These are phyloP conservation scores for Andrographis paniculata DNA, from an alignment of 305 asterid genomes.

Conservation along the genomic window DNA sequence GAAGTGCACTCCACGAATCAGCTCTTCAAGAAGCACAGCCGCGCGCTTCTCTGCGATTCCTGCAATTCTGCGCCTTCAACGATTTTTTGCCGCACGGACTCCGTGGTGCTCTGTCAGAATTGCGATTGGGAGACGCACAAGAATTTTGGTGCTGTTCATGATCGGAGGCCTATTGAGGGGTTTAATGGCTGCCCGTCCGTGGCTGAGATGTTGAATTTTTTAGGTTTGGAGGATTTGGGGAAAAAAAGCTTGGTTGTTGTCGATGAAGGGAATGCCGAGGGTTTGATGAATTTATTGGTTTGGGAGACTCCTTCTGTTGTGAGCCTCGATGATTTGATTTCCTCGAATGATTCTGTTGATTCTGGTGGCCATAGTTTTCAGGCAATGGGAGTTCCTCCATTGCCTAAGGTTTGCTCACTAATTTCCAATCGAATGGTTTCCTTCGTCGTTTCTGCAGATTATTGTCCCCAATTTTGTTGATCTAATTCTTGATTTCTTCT, in stretches of 20 bases:
- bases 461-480: no score
- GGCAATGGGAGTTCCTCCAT: slow-evolving; percentile 88
- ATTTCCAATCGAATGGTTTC: not conserved
- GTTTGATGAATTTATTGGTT: slow-evolving; percentile 46
- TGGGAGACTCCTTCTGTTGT: slow-evolving; percentile 83
- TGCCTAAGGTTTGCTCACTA: slow-evolving; percentile 66
- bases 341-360: slow-evolving; percentile 28
- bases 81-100: slow-evolving; percentile 63
- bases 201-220: slow-evolving; percentile 40
- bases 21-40: slow-evolving; percentile 69
- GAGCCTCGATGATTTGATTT: slow-evolving; percentile 69
- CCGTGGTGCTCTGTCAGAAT: slow-evolving; percentile 69
- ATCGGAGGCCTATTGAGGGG: slow-evolving; percentile 79
- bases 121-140: slow-evolving; percentile 89
- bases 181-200: slow-evolving; percentile 69
- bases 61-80: slow-evolving; percentile 70
- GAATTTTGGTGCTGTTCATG: slow-evolving; percentile 33
- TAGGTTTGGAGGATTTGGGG: slow-evolving; percentile 75
- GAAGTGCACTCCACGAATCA: slow-evolving; percentile 84
- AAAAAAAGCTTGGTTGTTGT: slow-evolving; percentile 33
- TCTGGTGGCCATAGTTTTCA: slow-evolving; percentile 47
- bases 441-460: not conserved
- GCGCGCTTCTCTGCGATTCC: slow-evolving; percentile 71
- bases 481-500: not conserved
- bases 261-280: slow-evolving; percentile 30